Conservation (phyloP, 2,329 filamentous ascomycete genomes). For the Calonectria hongkongensis region DNA sequence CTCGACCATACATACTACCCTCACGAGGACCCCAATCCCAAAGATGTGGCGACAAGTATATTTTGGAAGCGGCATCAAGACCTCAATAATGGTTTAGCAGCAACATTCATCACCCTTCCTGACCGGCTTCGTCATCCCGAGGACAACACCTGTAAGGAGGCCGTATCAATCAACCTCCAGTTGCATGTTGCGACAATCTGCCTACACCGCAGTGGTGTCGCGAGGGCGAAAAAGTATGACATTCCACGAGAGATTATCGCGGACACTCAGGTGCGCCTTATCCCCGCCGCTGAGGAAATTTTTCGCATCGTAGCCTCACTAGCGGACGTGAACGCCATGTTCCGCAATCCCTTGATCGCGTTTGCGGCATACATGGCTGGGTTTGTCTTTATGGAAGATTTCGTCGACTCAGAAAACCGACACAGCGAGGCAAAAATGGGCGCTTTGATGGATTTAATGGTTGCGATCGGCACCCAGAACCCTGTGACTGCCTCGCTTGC, state of each 20-base stretch:
- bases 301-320: constrained; percentile 82
- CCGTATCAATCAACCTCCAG: constrained; percentile 88
- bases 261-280: constrained; percentile 79
- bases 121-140: constrained; percentile 80
- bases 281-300: constrained; percentile 87
- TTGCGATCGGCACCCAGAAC: constrained; percentile 78
- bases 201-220: constrained; percentile 88
- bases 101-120: constrained; percentile 84
- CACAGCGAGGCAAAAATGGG: constrained; percentile 72
- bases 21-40: constrained; percentile 77
- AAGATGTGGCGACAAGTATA: constrained; percentile 57
- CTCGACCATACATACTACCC: constrained; percentile 81
- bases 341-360: constrained; percentile 82
- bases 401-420: constrained; percentile 76
- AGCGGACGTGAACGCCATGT: constrained; percentile 48
- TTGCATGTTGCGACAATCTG: constrained; percentile 90
- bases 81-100: constrained; percentile 85
- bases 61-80: constrained; percentile 89
- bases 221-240: constrained; percentile 72
- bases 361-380: constrained; percentile 84
- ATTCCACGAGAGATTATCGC: constrained; percentile 26
- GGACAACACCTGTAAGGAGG: constrained; percentile 79
- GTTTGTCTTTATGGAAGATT: constrained; percentile 82
- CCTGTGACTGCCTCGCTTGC: constrained; percentile 82
- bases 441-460: constrained; percentile 81